Evolutionary conservation across 148 eudicot species (phyloP), one percentile per base, ranked within the genome.

Genomic region (Oxyria digyna): DNA sequence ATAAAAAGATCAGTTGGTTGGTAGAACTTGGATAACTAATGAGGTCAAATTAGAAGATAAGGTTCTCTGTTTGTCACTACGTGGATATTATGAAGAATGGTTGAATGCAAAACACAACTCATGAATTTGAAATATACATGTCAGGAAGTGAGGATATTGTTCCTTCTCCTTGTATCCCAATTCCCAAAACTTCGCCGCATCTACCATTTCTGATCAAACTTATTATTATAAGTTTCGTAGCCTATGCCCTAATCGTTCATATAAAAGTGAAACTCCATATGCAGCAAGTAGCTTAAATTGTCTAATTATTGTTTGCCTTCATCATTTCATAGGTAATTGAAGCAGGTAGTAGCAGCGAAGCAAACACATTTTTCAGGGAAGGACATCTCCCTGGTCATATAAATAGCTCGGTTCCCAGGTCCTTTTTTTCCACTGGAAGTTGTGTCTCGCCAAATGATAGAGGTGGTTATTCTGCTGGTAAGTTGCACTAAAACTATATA

Each of bases 361-460:
- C 68, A 59, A 59, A 59, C 65, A 14, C 15, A 59, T 27, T 59
- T 59, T 29, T 27, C 65, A 72, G 70, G 49, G 68, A 70, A 54
- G 81, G 83, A 68, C 78, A 63, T 41, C 67, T 76, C 68, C 46
- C 23, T 31, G 85, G 13, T 37, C 74, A 74, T 64, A 42, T 67
- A 50, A 65, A 73, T 49, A 67, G 52, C 42, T 75, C 82, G 37
- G 78, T 80, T 81, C 80, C 77, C 67, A 85, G 81, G 69, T 81
- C 84, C 41, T 87, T 87, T 68, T 72, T 78, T 72, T 84, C 91
- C 12, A 77, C 75, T 41, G 85, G 80, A 69, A 87, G 91, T 83
- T 86, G 76, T 68, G 64, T 82, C 76, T 80, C 85, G 18, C 79
- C 84, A 48, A 82, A 77, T 77, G 69, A 73, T 77, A 70, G 74